Conservation (phyloP, 345 rosid genomes). For the Brassica carinata region DNA sequence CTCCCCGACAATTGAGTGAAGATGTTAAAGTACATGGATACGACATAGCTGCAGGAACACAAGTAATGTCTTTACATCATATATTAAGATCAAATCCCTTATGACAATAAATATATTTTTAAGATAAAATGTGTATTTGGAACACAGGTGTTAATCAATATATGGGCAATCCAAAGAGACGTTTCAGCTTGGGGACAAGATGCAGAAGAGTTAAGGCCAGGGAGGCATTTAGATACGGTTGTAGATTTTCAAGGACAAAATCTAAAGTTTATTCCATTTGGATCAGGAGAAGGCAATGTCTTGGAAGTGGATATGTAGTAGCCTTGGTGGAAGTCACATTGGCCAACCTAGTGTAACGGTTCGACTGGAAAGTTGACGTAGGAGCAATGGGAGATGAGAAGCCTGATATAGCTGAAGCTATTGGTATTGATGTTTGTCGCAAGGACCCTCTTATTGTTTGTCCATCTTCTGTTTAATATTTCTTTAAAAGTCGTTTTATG, state of each 20-base stretch:
- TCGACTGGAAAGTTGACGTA: conserved; percentile 20
- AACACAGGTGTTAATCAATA: conserved; percentile 30
- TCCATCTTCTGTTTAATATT: background rate
- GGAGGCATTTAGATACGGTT: background rate
- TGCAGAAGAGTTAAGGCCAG: conserved; percentile 33
- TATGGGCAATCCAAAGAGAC: conserved; percentile 37
- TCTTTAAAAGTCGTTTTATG: background rate
- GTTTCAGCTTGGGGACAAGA: conserved; percentile 15
- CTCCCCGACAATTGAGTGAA: conserved; percentile 7
- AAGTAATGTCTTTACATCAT: background rate
- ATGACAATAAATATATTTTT: background rate
- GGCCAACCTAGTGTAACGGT: conserved; percentile 27
- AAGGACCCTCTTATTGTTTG: conserved; percentile 4
- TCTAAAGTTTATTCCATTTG: conserved; percentile 33
- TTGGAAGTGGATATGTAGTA: conserved; percentile 23
- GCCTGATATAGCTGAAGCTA: background rate
- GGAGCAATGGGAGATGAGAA: conserved; percentile 1
- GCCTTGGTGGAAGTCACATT: conserved; percentile 5
- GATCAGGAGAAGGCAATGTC: conserved; percentile 25
- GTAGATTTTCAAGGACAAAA: conserved; percentile 26
- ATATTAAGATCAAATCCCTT: background rate
- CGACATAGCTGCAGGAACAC: conserved; percentile 33
- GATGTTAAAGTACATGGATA: conserved; percentile 32
- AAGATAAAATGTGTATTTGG: background rate
- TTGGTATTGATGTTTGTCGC: conserved; percentile 11